Conservation (phyloP, 2,329 filamentous ascomycete species). For the Colletotrichum horii region DNA sequence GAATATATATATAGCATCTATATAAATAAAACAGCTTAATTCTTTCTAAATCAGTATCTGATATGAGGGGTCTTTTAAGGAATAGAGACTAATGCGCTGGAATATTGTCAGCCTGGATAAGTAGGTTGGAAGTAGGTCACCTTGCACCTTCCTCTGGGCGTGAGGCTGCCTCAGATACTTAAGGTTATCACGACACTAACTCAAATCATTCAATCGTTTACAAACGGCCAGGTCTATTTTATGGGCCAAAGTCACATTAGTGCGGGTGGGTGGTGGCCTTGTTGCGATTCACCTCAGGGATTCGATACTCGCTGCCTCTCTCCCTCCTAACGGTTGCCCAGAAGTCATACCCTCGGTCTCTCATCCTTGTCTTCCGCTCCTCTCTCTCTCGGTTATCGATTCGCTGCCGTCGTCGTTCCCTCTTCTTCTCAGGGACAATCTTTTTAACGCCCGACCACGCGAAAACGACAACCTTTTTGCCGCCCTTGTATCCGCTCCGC, state of each 20-base stretch:
- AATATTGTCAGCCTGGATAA: too few relatives aligned
- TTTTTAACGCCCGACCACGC: neutral
- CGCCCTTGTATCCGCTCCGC: conserved; percentile 24
- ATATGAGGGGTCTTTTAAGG: too few relatives aligned
- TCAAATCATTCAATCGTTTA: neutral
- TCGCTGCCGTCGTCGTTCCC: conserved; percentile 23
- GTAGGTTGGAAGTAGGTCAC: too few relatives aligned
- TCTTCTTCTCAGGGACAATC: neutral
- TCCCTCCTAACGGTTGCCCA: conserved; percentile 45
- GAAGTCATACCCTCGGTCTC: conserved; percentile 43
- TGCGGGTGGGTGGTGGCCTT: neutral
- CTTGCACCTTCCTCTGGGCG: too few relatives aligned
- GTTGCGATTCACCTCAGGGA: conserved; percentile 42
- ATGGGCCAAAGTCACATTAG: neutral
- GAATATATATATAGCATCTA: too few relatives aligned
- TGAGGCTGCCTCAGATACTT: too few relatives aligned
- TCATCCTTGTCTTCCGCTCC: conserved; percentile 19
- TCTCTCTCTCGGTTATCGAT: conserved; percentile 5
- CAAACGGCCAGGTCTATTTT: neutral
- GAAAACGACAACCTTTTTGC: neutral
- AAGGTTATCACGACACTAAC: too few relatives aligned
- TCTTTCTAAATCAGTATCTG: too few relatives aligned
- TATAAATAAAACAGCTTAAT: too few relatives aligned
- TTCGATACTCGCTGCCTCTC: conserved; percentile 42
- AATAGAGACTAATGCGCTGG: too few relatives aligned